Evolutionary conservation across 2,329 filamentous ascomycete genomes (phyloP), one percentile per base, ranked within the genome.

Genomic region (Venturia effusa): DNA sequence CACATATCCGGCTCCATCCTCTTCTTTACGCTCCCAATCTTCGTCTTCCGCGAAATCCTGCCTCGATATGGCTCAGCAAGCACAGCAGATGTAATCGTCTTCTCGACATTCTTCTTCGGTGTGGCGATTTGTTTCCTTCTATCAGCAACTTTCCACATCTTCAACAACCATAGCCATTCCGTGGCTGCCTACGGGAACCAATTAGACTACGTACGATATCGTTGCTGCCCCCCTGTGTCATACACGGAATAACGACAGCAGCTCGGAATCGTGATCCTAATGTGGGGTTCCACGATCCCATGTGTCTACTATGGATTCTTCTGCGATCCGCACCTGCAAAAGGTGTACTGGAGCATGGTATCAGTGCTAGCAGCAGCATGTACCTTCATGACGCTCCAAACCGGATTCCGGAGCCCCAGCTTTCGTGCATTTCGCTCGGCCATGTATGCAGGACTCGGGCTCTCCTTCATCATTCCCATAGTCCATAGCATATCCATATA

Each of bases 81-180:
- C 1, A 64, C 67, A 2, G 70, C 68, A 37, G 78, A 80, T 64
- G 67, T 78, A 30, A n/a, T 76, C 1, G 78, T 79, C 13, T 80
- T 76, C 67, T 71, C 71, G 7, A 70, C 70, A 30, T 81, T 78
- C 68, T 78, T 80, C 63, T 65, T 74, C 19, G 78, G 78, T 7
- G 77, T 80, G 11, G 74, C 74, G 5, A 68, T 75, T 59, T 82
- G 78, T 67, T 81, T 82, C 67, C 65, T 72, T 7, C 69, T 81
- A 0, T 82, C 80, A 1, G 74, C 76, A 5, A 59, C n/a, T 11
- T 69, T 66, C 51, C 67, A 67, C 54, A 65, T 66, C 41, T 66
- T 68, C 59, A 67, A 61, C 51, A 69, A 69, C 61, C 65, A 69
- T 62, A 68, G 66, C 63, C 57, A 61, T 34, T 40, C 37, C 8